A percentile compares a stretch with the other conserved stretches of the same genome.
phyloP scores from a whole-genome alignment of 352 stramenopile genomes.

The Pythium biforme region DNA sequence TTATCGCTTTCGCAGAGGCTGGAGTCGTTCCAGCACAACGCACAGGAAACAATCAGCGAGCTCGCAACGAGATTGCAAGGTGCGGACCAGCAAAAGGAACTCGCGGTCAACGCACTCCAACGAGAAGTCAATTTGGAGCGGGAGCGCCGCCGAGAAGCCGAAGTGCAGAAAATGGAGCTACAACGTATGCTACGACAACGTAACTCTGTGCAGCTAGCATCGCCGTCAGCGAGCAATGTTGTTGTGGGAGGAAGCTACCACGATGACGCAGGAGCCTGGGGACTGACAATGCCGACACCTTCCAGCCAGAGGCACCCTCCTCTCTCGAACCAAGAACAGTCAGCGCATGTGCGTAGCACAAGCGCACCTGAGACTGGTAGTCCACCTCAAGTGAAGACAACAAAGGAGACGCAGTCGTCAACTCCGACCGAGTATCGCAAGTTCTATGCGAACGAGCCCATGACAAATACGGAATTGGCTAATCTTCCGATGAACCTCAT shows the following conservation, averaged over 20 bases:
- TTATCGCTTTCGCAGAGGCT: constrained; percentile 47
- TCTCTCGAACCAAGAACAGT: constrained; percentile 2
- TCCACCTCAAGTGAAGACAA: background rate
- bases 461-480: constrained; percentile 62
- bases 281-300: background rate
- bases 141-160: constrained; percentile 50
- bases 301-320: constrained; percentile 3
- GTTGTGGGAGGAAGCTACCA: background rate
- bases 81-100: constrained; percentile 57
- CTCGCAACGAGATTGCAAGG: constrained; percentile 44
- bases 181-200: constrained; percentile 46
- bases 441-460: constrained; percentile 67
- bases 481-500: constrained; percentile 70
- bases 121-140: constrained; percentile 60
- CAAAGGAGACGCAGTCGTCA: background rate
- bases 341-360: background rate
- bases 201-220: background rate
- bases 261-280: constrained; percentile 2
- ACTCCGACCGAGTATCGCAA: constrained; percentile 40
- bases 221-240: background rate
- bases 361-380: constrained; percentile 3
- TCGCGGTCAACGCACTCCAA: constrained; percentile 34
- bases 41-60: constrained; percentile 66
- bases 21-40: constrained; percentile 48
- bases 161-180: constrained; percentile 63